Percentiles rank a stretch among this genome's conserved stretches.
Conservation (phyloP, 306 rosid genomes). For the Cucurbita argyrosperma region DNA sequence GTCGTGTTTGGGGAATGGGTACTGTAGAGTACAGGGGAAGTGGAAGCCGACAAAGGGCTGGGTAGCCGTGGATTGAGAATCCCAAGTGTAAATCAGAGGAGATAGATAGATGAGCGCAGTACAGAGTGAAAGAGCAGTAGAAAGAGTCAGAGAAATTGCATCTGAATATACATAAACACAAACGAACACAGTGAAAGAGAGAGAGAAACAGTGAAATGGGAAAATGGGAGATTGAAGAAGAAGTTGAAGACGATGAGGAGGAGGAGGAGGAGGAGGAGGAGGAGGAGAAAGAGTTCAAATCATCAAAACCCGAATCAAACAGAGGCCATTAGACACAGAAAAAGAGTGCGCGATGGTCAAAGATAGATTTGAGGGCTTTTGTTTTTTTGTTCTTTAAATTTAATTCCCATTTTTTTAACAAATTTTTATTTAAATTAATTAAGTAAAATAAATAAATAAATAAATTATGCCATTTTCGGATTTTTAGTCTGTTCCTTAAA, state of each 20-base stretch:
- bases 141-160: constrained; percentile 9
- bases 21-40: not conserved
- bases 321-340: not conserved
- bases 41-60: constrained; percentile 29
- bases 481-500: not conserved
- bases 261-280: not conserved
- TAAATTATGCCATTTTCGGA: not conserved
- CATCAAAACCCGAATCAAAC: not conserved
- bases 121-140: not conserved
- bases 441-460: no score
- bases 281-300: not conserved
- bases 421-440: no score
- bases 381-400: not conserved
- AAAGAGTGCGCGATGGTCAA: constrained; percentile 3
- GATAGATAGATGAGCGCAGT: not conserved
- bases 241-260: not conserved
- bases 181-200: not conserved
- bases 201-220: not conserved
- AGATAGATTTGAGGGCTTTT: constrained; percentile 3
- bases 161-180: not conserved
- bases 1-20: not conserved
- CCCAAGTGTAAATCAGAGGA: constrained; percentile 34
- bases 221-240: not conserved
- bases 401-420: not conserved
- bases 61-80: constrained; percentile 51